Conservation (phyloP, 2,329 filamentous ascomycete genomes). For the Aspergillus ibericus region DNA sequence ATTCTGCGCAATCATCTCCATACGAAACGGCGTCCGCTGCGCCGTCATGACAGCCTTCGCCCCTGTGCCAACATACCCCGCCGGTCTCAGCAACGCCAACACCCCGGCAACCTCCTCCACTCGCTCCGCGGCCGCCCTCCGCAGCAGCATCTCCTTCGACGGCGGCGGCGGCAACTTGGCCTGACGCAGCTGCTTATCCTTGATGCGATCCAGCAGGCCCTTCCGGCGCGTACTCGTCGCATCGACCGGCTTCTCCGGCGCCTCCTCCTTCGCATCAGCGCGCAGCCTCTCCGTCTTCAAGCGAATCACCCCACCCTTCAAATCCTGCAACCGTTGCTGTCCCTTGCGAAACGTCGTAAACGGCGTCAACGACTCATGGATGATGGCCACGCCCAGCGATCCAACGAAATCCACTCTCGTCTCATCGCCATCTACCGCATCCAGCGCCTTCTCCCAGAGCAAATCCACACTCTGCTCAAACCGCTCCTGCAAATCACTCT, state of each 20-base stretch:
- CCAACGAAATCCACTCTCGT: constrained; percentile 33
- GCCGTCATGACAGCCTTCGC: constrained; percentile 33
- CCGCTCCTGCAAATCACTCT: constrained; percentile 49
- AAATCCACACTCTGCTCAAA: constrained; percentile 52
- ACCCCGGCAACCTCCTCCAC: constrained; percentile 68
- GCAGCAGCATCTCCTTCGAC: constrained; percentile 57
- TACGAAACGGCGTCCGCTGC: constrained; percentile 64
- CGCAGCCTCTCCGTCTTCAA: constrained; percentile 36
- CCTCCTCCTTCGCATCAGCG: constrained; percentile 20
- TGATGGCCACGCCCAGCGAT: constrained; percentile 33
- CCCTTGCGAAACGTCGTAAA: constrained; percentile 40
- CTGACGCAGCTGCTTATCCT: constrained; percentile 62
- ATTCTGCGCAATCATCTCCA: constrained; percentile 63
- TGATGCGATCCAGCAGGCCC: constrained; percentile 73
- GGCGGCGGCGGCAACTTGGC: constrained; percentile 49
- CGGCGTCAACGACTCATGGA: constrained; percentile 39
- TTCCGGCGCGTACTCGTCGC: constrained; percentile 46
- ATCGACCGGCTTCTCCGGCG: constrained; percentile 26
- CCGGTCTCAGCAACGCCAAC: constrained; percentile 60
- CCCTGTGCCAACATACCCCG: constrained; percentile 33
- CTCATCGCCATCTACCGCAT: constrained; percentile 32
- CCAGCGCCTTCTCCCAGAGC: constrained; percentile 47
- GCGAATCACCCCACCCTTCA: constrained; percentile 41
- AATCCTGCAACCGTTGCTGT: constrained; percentile 41
- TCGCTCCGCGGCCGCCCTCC: constrained; percentile 65